Conservation (phyloP, 2,329 filamentous ascomycete species). For the Tolypocladium nubicola region DNA sequence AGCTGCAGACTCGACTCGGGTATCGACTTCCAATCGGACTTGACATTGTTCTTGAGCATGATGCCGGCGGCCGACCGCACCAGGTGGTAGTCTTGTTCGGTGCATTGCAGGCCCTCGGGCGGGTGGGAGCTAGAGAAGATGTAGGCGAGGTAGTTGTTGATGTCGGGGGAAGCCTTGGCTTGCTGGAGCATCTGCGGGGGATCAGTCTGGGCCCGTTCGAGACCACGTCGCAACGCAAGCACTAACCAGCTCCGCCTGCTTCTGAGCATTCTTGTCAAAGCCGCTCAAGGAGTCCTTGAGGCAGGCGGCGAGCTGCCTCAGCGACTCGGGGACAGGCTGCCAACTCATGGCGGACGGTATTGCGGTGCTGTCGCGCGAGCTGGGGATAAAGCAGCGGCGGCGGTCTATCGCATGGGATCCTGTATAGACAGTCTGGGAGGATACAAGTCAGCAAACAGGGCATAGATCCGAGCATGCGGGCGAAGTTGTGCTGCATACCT, state of each 20-base stretch:
- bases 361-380: neutral
- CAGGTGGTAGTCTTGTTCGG: conserved; percentile 54
- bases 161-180: conserved; percentile 79
- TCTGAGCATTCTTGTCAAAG: conserved; percentile 68
- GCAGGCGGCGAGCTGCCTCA: conserved; percentile 81
- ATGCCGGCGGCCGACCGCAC: conserved; percentile 82
- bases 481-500: neutral
- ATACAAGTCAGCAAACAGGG: neutral
- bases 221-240: neutral
- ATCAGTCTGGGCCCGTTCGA: conserved; percentile 2
- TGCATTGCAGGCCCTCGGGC: conserved; percentile 49
- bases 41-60: conserved; percentile 93
- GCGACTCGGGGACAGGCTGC: conserved; percentile 79
- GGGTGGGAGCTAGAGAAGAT: conserved; percentile 65
- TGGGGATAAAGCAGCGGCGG: neutral
- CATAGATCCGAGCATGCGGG: neutral
- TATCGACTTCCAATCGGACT: conserved; percentile 63
- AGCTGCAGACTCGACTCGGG: conserved; percentile 62
- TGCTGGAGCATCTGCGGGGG: conserved; percentile 73
- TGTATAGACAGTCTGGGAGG: neutral
- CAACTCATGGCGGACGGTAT: conserved; percentile 59
- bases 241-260: conserved; percentile 78
- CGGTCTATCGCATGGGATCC: neutral
- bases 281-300: conserved; percentile 87
- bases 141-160: conserved; percentile 94